These are phyloP conservation scores for Schizosaccharomyces versatilis DNA, from an alignment of 1,139 yeast genomes.

Conservation along the genomic window DNA sequence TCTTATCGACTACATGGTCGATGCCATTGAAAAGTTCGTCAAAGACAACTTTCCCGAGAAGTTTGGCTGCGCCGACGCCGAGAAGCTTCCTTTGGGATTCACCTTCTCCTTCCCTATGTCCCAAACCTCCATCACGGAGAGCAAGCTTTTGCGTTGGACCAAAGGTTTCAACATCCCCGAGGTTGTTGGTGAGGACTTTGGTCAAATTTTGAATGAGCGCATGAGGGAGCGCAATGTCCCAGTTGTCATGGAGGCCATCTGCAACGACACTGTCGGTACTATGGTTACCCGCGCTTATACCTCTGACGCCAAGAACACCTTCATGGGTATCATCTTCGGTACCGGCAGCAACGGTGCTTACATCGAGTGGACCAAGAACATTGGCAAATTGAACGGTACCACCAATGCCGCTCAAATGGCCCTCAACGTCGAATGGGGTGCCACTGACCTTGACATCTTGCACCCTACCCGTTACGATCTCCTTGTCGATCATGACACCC, in stretches of 20 bases:
- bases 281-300: conserved; percentile 63
- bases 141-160: conserved; percentile 79
- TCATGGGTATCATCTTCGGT: conserved; percentile 77
- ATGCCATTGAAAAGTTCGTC: conserved; percentile 40
- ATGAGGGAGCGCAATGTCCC: conserved; percentile 36
- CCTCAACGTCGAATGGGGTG: conserved; percentile 92
- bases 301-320: conserved; percentile 43
- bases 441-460: conserved; percentile 55
- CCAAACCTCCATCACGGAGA: conserved; percentile 57
- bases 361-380: conserved; percentile 46
- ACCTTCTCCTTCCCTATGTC: conserved; percentile 83
- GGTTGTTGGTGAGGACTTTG: conserved; percentile 65
- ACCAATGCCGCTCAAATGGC: conserved; percentile 30
- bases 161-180: conserved; percentile 77
- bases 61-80: conserved; percentile 15
- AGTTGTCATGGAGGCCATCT: conserved; percentile 65
- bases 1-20: conserved; percentile 54
- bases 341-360: conserved; percentile 95
- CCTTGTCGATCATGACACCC: conserved; percentile 45
- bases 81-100: conserved; percentile 51
- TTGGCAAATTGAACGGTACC: conserved; percentile 46
- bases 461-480: conserved; percentile 60
- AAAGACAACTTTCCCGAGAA: conserved; percentile 36
- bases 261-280: conserved; percentile 90
- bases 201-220: conserved; percentile 44